Conservation (phyloP, 1,284 basidiomycete genomes). For the Marasmius sp. region DNA sequence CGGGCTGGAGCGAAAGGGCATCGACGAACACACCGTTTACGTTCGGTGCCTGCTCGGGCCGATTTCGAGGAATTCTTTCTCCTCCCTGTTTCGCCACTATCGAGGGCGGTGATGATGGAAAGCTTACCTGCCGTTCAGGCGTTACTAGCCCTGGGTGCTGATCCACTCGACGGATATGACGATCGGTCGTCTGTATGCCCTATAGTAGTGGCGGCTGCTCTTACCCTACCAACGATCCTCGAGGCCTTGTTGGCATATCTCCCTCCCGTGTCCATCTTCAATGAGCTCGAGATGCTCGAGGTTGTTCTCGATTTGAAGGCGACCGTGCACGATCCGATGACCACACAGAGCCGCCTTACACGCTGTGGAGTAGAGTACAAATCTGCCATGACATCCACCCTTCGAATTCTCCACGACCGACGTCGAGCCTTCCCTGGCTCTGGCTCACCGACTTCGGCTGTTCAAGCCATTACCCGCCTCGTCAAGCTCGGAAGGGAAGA, state of each 20-base stretch:
- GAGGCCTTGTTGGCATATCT: constrained; percentile 2
- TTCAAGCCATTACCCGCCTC: neutral
- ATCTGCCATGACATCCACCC: neutral
- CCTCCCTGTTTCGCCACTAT: constrained; percentile 7
- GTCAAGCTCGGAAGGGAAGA: constrained; percentile 3
- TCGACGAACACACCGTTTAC: neutral
- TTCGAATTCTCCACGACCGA: constrained; percentile 8
- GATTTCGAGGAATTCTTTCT: constrained; percentile 8
- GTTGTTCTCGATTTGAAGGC: constrained; percentile 7
- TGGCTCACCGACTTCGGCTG: neutral
- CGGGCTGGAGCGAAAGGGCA: neutral
- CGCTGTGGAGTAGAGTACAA: neutral
- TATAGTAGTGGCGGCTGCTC: constrained; percentile 1
- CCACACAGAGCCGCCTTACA: constrained; percentile 1
- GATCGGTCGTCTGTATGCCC: constrained; percentile 4
- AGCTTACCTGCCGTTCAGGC: constrained; percentile 4
- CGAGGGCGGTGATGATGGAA: constrained; percentile 8
- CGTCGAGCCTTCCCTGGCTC: neutral
- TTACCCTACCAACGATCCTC: constrained; percentile 5
- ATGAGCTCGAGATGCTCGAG: constrained; percentile 7
- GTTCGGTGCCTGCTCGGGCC: neutral
- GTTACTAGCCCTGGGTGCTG: constrained; percentile 1
- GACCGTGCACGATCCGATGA: constrained; percentile 7
- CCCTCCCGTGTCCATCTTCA: constrained; percentile 1
- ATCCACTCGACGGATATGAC: constrained; percentile 8